phyloP scores from a whole-genome alignment of 805 yeast genomes.

The Candida ponderosae region DNA sequence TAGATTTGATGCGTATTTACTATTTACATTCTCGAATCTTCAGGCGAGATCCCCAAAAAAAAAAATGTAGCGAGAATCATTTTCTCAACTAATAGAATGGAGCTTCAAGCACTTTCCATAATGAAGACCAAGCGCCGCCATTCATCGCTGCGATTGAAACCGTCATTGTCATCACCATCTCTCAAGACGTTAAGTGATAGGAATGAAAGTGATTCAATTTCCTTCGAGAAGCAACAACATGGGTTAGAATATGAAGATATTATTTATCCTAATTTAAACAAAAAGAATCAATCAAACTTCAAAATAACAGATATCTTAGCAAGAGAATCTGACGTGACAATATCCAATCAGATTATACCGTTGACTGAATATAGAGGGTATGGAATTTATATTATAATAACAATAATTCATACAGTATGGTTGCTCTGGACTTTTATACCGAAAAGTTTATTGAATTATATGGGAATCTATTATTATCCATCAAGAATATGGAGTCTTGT shows the following conservation, averaged over 20 bases:
- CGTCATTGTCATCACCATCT: conserved; percentile 25
- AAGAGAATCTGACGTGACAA: conserved; percentile 58
- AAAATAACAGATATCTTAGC: conserved; percentile 46
- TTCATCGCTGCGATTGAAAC: too few relatives aligned
- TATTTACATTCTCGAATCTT: not conserved
- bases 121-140: too few relatives aligned
- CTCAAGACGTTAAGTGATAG: conserved; percentile 14
- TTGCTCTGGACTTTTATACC: conserved; percentile 75
- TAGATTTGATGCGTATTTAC: not conserved
- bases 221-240: not conserved
- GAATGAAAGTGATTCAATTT: not conserved
- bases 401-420: conserved; percentile 48
- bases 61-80: not conserved
- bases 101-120: not conserved
- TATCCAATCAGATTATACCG: conserved; percentile 44
- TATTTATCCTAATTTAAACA: conserved; percentile 5
- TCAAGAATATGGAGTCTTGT: conserved; percentile 89
- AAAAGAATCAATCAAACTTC: conserved; percentile 1
- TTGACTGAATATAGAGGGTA: conserved; percentile 84
- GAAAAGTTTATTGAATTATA: conserved; percentile 36
- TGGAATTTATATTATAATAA: conserved; percentile 65
- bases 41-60: not conserved
- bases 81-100: not conserved
- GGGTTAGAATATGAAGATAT: conserved; percentile 15
- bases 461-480: conserved; percentile 69